These are phyloP conservation scores for Ceriops decandra DNA, from an alignment of 345 rosid genomes.

Conservation along the genomic window DNA sequence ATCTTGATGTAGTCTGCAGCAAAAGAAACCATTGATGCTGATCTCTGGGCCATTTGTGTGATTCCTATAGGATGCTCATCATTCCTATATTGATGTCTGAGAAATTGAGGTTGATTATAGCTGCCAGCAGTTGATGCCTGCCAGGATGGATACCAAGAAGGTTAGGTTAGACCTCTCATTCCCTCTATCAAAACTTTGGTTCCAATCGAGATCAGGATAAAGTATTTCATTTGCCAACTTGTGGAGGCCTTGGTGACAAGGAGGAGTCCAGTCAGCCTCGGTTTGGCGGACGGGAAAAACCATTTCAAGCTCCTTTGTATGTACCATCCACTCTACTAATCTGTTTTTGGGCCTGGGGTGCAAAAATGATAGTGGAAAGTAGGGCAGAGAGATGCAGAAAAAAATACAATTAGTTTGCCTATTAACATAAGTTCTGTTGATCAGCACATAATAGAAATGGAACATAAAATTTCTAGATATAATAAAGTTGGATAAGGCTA, in stretches of 20 bases:
- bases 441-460: too few species aligned
- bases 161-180: slow-evolving; percentile 52
- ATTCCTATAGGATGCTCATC: background rate
- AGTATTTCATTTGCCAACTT: slow-evolving; percentile 23
- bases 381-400: too few species aligned
- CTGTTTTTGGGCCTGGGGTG: too few species aligned
- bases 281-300: slow-evolving; percentile 95
- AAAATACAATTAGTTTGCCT: too few species aligned
- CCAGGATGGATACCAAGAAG: slow-evolving; percentile 99
- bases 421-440: too few species aligned
- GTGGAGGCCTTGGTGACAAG: slow-evolving; percentile 97
- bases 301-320: slow-evolving; percentile 94
- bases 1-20: too few species aligned
- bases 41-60: slow-evolving; percentile 1
- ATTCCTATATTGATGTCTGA: slow-evolving; percentile 45
- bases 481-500: too few species aligned
- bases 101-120: slow-evolving; percentile 85
- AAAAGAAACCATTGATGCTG: background rate
- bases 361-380: too few species aligned
- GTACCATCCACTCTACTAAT: slow-evolving; percentile 11
- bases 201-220: background rate
- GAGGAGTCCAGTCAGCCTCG: slow-evolving; percentile 95
- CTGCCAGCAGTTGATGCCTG: slow-evolving; percentile 90
- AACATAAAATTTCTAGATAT: too few species aligned
- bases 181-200: background rate